phyloP scores from a whole-genome alignment of 805 yeast species.

The Wickerhamiella domercqiae region DNA sequence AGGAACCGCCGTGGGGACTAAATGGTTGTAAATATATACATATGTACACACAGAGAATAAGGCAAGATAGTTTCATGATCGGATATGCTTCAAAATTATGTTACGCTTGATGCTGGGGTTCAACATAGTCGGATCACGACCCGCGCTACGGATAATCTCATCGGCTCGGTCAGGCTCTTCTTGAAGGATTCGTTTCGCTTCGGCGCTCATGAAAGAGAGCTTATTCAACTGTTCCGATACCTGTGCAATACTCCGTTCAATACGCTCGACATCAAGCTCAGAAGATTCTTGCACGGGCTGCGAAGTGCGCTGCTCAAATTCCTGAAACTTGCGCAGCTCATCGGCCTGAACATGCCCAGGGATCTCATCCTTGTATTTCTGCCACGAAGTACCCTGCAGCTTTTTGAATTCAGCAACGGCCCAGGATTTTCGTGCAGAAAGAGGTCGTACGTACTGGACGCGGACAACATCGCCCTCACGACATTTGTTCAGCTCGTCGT shows the following conservation, averaged over 20 bases:
- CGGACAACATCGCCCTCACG: slow-evolving; percentile 93
- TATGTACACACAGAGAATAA: no score
- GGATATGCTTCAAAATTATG: slow-evolving; percentile 43
- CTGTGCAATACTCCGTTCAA: slow-evolving; percentile 25
- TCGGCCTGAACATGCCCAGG: slow-evolving; percentile 50
- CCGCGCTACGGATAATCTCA: slow-evolving; percentile 25
- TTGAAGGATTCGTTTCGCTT: slow-evolving; percentile 20
- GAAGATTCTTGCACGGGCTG: slow-evolving; percentile 15
- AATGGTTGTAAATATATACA: no score
- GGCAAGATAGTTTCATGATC: not conserved
- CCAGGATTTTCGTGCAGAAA: slow-evolving; percentile 67
- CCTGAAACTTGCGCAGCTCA: slow-evolving; percentile 40
- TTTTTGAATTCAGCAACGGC: slow-evolving; percentile 84
- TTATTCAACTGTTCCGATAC: slow-evolving; percentile 24
- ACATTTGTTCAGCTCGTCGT: slow-evolving; percentile 82
- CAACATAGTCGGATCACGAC: slow-evolving; percentile 27
- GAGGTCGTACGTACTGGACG: slow-evolving; percentile 68
- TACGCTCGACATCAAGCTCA: slow-evolving; percentile 27
- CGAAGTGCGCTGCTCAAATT: slow-evolving; percentile 38
- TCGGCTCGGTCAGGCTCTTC: slow-evolving; percentile 26
- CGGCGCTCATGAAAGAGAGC: slow-evolving; percentile 10
- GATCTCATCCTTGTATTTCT: slow-evolving; percentile 59
- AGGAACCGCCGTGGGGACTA: no score
- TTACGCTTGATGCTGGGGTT: slow-evolving; percentile 52
- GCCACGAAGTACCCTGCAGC: slow-evolving; percentile 86